These are phyloP conservation scores for Clarireedia monteithiana DNA, from an alignment of 2,329 filamentous ascomycete genomes.

Conservation along the genomic window DNA sequence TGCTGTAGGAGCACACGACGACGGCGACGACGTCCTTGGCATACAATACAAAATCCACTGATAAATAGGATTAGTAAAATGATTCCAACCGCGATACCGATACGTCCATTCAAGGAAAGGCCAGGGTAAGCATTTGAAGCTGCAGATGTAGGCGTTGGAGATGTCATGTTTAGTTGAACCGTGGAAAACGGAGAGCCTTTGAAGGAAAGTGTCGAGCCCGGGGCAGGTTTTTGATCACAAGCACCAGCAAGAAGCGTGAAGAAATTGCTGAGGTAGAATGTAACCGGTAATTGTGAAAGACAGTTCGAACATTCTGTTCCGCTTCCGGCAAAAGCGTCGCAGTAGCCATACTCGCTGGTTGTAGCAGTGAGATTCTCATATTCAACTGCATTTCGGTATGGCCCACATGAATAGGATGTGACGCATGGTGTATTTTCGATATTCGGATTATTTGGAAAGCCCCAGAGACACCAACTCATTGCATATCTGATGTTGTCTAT, in stretches of 20 bases:
- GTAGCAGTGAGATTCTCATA: conserved; percentile 42
- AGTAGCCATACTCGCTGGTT: conserved; percentile 44
- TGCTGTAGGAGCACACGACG: conserved; percentile 41
- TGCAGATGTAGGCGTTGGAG: conserved; percentile 35
- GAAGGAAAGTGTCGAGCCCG: conserved; percentile 41
- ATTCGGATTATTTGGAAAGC: conserved; percentile 36
- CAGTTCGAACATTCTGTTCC: conserved; percentile 41
- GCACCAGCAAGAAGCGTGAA: conserved; percentile 35
- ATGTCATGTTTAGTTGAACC: conserved; percentile 40
- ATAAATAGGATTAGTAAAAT: conserved; percentile 40
- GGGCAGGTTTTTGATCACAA: conserved; percentile 43
- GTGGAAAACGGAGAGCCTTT: conserved; percentile 46
- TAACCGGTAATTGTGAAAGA: conserved; percentile 31
- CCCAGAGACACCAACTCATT: conserved; percentile 48
- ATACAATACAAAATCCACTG: conserved; percentile 46
- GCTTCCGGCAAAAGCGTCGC: conserved; percentile 29
- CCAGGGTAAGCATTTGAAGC: conserved; percentile 23
- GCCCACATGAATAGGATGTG: conserved; percentile 48
- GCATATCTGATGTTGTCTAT: conserved; percentile 52
- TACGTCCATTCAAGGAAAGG: conserved; percentile 45
- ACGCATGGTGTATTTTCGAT: conserved; percentile 37
- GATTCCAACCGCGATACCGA: conserved; percentile 49
- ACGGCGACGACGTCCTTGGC: conserved; percentile 48
- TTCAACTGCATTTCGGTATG: conserved; percentile 38
- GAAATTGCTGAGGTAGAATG: conserved; percentile 47